phyloP scores from a whole-genome alignment of 202 grass and related monocot genomes.

The Tripidium arundinaceum region DNA sequence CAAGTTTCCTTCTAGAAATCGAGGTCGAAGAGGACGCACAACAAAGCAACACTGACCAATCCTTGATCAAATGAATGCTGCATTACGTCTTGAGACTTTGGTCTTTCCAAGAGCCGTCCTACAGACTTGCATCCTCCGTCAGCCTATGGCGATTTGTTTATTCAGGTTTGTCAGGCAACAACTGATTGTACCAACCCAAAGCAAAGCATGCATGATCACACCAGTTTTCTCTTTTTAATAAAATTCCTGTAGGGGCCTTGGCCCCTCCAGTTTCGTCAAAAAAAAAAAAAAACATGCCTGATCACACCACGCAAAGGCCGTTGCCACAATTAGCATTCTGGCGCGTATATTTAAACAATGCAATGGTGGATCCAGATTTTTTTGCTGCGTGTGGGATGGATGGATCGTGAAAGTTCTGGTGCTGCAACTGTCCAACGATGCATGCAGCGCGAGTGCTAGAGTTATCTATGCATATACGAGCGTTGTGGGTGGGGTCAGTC shows the following conservation, averaged over 20 bases:
- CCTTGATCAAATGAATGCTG: conserved; percentile 12
- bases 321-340: conserved; percentile 4
- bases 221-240: too few species aligned
- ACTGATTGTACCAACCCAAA: conserved; percentile 12
- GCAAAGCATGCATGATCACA: neutral
- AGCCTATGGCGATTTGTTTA: conserved; percentile 8
- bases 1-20: conserved; percentile 10
- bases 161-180: conserved; percentile 16
- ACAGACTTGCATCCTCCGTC: conserved; percentile 12
- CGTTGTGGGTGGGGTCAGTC: conserved; percentile 29
- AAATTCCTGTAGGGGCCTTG: too few species aligned
- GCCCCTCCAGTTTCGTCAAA: too few species aligned
- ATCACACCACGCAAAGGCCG: neutral
- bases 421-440: conserved; percentile 19
- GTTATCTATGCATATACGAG: conserved; percentile 21
- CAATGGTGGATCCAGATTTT: conserved; percentile 35
- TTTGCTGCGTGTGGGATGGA: conserved; percentile 10
- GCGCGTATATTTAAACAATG: neutral
- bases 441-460: conserved; percentile 1
- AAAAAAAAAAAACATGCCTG: neutral
- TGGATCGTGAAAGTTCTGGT: conserved; percentile 44
- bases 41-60: neutral
- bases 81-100: conserved; percentile 2
- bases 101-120: conserved; percentile 14
- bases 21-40: neutral